Evolutionary conservation across 2,329 filamentous ascomycete species (phyloP).

Genomic region (Diaporthe humulicola): DNA sequence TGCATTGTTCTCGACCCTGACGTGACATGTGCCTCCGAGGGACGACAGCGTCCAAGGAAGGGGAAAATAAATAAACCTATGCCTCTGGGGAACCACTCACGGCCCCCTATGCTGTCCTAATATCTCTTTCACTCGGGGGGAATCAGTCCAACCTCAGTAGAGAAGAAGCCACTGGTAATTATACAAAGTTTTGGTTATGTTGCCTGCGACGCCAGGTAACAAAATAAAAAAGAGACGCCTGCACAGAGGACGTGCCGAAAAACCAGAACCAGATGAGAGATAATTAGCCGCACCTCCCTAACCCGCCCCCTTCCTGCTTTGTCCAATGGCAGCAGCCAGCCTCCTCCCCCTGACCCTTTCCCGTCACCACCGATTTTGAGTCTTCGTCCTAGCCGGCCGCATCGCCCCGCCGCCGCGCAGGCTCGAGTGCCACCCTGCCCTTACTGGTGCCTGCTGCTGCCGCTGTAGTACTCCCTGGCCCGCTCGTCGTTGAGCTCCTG

Average conservation of each 20-base stretch:
- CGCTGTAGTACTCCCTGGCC: slow-evolving; percentile 21
- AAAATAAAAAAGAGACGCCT: not conserved
- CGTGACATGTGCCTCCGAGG: not conserved
- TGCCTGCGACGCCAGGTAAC: slow-evolving; percentile 6
- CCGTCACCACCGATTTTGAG: not conserved
- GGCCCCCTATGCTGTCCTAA: not conserved
- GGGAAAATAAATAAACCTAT: slow-evolving; percentile 4
- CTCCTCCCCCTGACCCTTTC: not conserved
- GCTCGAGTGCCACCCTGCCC: not conserved
- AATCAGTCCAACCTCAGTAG: not conserved
- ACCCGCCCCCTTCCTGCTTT: not conserved
- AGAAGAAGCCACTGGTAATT: slow-evolving; percentile 28
- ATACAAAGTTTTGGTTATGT: slow-evolving; percentile 15
- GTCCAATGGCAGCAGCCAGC: not conserved
- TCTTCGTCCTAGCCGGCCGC: not conserved
- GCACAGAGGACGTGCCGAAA: not conserved
- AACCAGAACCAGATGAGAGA: slow-evolving; percentile 17
- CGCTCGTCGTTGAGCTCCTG: slow-evolving; percentile 49
- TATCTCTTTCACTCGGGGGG: not conserved
- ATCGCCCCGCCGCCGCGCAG: not conserved
- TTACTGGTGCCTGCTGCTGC: slow-evolving; percentile 18
- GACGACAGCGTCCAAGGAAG: not conserved
- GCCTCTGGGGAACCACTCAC: not conserved
- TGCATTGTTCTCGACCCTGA: not conserved
- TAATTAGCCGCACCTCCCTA: not conserved